Evolutionary conservation across 148 eudicot species (phyloP).

Genomic region (Cornus kousa): DNA sequence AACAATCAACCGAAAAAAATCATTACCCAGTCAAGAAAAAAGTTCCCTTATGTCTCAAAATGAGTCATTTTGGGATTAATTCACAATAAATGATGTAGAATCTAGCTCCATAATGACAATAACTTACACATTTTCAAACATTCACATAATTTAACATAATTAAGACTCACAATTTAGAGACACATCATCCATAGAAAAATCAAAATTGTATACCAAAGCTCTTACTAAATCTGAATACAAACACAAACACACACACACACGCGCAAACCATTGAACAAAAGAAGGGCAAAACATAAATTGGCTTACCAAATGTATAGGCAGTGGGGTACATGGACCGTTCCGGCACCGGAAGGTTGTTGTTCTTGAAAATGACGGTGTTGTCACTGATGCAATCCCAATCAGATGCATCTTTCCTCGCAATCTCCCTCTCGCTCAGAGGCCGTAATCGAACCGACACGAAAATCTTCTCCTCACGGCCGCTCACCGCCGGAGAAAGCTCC

Average conservation of each 20-base stretch:
- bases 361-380: slow-evolving; percentile 63
- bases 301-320: slow-evolving; percentile 83
- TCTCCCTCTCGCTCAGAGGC: slow-evolving; percentile 86
- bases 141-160: neutral
- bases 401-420: slow-evolving; percentile 54
- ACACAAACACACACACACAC: neutral
- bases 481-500: slow-evolving; percentile 12
- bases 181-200: too few species aligned
- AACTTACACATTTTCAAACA: neutral
- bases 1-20: neutral
- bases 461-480: slow-evolving; percentile 56
- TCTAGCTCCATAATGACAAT: slow-evolving; percentile 2
- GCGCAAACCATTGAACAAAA: neutral
- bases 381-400: slow-evolving; percentile 89
- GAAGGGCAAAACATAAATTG: too few species aligned
- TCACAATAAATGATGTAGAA: neutral
- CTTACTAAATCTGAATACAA: neutral
- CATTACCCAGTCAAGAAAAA: slow-evolving; percentile 3
- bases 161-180: neutral
- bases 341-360: slow-evolving; percentile 39
- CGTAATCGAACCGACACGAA: slow-evolving; percentile 85
- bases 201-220: neutral
- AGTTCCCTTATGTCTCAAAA: neutral
- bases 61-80: neutral
- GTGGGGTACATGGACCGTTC: slow-evolving; percentile 82